Evolutionary conservation across 1,139 yeast genomes (phyloP), one percentile per base, ranked within the genome.

Genomic region (Debaryomyces sp.): DNA sequence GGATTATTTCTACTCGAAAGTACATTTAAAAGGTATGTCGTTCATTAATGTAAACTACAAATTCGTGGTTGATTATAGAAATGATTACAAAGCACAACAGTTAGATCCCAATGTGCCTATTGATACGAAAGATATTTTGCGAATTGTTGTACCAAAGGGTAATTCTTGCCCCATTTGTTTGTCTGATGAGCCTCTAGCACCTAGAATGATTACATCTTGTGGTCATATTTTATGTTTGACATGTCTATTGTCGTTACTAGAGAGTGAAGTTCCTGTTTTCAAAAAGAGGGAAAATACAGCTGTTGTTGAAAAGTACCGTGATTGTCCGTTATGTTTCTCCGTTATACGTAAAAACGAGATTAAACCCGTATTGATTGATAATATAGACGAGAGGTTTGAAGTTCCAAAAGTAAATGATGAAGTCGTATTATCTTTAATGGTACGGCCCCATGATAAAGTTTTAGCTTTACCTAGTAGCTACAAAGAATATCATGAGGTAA

Each of bases 91-190:
- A 35, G 70, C 79, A 2, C 90, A 88, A 59, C 69, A 76, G 45
- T 55, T 78, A 34, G 92, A 90, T 62, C 95, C 97, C 1, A 94
- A 91, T 61, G 68, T 83, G 6, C 87, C 90, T 0, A 73, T 94
- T 3, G 81, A 86, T 7, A 76, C 81, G 54, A 73, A 75, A 3
- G 76, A 81, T 41, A 85, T 94, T 5, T 69, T 87, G 35, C 75
- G 97, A 46, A 89, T 94, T 4, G 66, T 90, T 18, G 86, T 83
- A 0, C 88, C 95, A 10, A 81, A 77, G 54, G 89, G 91, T 12
- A 81, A 85, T 48, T 82, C 85, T 46, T 95, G 99, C 63, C 98
- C 99, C 1, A 94, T 95, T 33, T 95, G 99, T 64, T 73, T 94
- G 15, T 80, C 87, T 29, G 96, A 89, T 47, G 86, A 84, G 18